phyloP scores from a whole-genome alignment of 2,329 filamentous ascomycete species.

The Colletotrichum gigasporum region DNA sequence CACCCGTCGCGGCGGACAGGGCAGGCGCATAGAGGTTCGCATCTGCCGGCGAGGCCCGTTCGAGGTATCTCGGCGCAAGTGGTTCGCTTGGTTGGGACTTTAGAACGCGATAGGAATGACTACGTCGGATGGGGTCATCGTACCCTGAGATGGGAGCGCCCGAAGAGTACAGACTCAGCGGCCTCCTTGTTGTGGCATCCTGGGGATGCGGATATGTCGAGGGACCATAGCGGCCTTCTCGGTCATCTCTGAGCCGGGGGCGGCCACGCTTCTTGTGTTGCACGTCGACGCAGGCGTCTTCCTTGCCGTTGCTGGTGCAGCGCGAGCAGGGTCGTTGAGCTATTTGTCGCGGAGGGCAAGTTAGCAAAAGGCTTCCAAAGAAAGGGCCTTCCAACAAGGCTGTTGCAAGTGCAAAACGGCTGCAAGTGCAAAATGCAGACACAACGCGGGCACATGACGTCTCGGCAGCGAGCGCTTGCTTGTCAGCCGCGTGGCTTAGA shows the following conservation, averaged over 20 bases:
- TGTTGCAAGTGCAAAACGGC: not conserved
- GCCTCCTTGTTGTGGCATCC: slow-evolving; percentile 53
- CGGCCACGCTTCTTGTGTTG: slow-evolving; percentile 87
- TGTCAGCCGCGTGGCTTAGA: slow-evolving; percentile 12
- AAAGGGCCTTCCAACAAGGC: too few relatives aligned
- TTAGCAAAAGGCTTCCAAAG: slow-evolving; percentile 11
- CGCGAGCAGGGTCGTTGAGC: slow-evolving; percentile 82
- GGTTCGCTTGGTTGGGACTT: slow-evolving; percentile 63
- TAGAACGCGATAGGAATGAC: slow-evolving; percentile 60
- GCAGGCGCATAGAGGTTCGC: slow-evolving; percentile 58
- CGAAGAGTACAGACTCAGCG: slow-evolving; percentile 60
- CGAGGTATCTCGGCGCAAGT: slow-evolving; percentile 58
- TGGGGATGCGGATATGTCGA: slow-evolving; percentile 55
- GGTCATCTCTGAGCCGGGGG: slow-evolving; percentile 79
- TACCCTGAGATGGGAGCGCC: slow-evolving; percentile 54
- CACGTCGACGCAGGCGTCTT: slow-evolving; percentile 84
- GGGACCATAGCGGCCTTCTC: slow-evolving; percentile 66
- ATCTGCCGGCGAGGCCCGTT: slow-evolving; percentile 59
- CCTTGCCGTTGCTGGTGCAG: slow-evolving; percentile 80
- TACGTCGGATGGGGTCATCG: slow-evolving; percentile 56
- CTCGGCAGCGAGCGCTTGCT: slow-evolving; percentile 18
- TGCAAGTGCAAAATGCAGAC: slow-evolving; percentile 3
- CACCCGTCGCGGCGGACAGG: slow-evolving; percentile 49
- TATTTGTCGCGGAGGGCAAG: slow-evolving; percentile 41
- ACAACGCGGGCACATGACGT: not conserved